These are phyloP conservation scores for Hanseniaspora sp. DNA, from an alignment of 1,139 yeast genomes.

Conservation along the genomic window DNA sequence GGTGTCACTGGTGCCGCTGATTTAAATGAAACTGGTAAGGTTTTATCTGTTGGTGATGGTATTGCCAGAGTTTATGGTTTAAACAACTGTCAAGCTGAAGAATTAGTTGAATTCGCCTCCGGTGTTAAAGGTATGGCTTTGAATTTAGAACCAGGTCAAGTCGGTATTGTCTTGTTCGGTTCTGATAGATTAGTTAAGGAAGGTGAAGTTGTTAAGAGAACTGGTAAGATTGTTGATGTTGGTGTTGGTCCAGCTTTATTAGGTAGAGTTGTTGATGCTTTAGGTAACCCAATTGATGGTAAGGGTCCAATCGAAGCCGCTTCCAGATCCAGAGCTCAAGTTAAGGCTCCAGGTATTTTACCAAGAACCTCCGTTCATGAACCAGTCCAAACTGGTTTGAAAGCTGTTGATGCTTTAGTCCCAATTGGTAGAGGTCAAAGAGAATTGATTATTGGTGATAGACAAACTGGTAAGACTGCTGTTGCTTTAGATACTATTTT, in stretches of 20 bases:
- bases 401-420: constrained; percentile 97
- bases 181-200: constrained; percentile 97
- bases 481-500: constrained; percentile 96
- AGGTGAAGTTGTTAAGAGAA: constrained; percentile 99
- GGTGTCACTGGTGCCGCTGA: constrained; percentile 96
- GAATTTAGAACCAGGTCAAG: constrained; percentile 99
- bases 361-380: constrained; percentile 98
- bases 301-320: constrained; percentile 94
- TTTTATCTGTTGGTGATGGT: constrained; percentile 99
- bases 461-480: constrained; percentile 99
- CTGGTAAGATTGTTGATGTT: constrained; percentile 98
- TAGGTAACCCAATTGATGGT: constrained; percentile 99
- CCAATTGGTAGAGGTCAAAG: constrained; percentile 99
- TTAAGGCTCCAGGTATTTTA: constrained; percentile 99
- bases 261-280: constrained; percentile 99
- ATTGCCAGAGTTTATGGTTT: constrained; percentile 99
- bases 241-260: constrained; percentile 97
- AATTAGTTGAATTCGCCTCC: constrained; percentile 96
- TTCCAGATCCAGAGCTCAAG: constrained; percentile 88
- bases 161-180: constrained; percentile 99
- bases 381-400: constrained; percentile 99
- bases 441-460: constrained; percentile 99
- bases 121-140: constrained; percentile 99
- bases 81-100: constrained; percentile 99
- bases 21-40: constrained; percentile 99